These are phyloP conservation scores for Boechera retrofracta DNA, from an alignment of 345 rosid genomes.

Conservation along the genomic window DNA sequence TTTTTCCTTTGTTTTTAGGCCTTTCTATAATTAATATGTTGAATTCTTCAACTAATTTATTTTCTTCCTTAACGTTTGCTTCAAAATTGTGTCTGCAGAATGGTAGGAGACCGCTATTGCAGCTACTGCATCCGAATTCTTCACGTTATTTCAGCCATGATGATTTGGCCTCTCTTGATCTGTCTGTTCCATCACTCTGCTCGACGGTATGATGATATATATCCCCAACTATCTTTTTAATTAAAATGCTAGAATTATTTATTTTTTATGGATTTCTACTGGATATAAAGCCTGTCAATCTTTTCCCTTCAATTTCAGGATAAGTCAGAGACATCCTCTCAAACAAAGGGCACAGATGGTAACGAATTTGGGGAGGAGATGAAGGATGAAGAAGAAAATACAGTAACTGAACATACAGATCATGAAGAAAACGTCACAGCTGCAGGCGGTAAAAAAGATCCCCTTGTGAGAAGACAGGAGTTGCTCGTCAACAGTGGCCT, in stretches of 20 bases:
- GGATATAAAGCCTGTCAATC: conserved; percentile 13
- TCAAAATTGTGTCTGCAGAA: conserved; percentile 53
- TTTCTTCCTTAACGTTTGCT: conserved; percentile 16
- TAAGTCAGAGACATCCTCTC: conserved; percentile 52
- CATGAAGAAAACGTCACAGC: conserved; percentile 44
- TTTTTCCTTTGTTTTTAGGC: conserved; percentile 18
- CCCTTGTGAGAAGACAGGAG: conserved; percentile 75
- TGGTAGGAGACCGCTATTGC: conserved; percentile 77
- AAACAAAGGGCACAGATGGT: conserved; percentile 45
- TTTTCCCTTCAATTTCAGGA: conserved; percentile 48
- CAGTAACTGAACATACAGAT: conserved; percentile 35
- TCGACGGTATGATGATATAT: conserved; percentile 58
- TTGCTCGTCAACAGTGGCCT: conserved; percentile 79
- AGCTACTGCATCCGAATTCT: conserved; percentile 82
- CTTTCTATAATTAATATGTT: neutral
- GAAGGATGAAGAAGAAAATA: conserved; percentile 36
- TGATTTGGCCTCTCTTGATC: conserved; percentile 70
- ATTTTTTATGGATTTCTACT: neutral
- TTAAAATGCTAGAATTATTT: conserved; percentile 12
- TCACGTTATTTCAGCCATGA: conserved; percentile 77
- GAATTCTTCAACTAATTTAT: conserved; percentile 14
- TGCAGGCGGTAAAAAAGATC: conserved; percentile 80
- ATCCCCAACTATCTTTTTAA: conserved; percentile 9
- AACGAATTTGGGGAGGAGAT: conserved; percentile 47
- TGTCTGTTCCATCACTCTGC: conserved; percentile 67